Percentiles rank a stretch among this genome's conserved stretches.
These are phyloP conservation scores for Botrytis sinoallii DNA, from an alignment of 2,329 filamentous ascomycete species.

Conservation along the genomic window DNA sequence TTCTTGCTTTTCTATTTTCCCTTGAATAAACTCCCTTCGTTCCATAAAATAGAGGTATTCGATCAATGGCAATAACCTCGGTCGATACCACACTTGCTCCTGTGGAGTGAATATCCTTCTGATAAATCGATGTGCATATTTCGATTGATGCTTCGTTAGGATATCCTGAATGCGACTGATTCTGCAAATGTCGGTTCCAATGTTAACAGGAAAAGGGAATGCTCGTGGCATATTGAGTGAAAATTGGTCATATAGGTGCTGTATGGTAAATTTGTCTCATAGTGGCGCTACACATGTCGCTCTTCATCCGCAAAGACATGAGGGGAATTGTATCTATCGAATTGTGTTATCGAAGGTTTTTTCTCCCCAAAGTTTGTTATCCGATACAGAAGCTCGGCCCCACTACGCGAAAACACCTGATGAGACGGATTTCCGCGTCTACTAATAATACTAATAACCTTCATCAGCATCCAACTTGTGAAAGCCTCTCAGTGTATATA, in stretches of 20 bases:
- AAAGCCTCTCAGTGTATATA: background rate
- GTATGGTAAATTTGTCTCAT: background rate
- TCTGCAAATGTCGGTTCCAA: conserved; percentile 78
- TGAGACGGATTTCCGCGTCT: background rate
- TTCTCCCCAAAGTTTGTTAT: background rate
- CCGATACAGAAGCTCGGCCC: conserved; percentile 3
- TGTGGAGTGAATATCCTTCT: conserved; percentile 21
- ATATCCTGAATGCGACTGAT: conserved; percentile 55
- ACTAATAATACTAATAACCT: background rate
- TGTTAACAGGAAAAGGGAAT: conserved; percentile 63
- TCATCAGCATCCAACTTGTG: background rate
- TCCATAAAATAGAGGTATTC: background rate
- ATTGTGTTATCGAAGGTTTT: background rate
- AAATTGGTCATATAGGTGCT: conserved; percentile 11
- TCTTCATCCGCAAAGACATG: background rate
- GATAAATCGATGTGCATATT: conserved; percentile 20
- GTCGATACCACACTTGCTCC: conserved; percentile 4
- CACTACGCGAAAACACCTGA: background rate
- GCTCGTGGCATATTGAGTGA: conserved; percentile 32
- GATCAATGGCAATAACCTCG: conserved; percentile 7
- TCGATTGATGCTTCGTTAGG: conserved; percentile 14
- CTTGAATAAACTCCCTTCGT: conserved; percentile 3
- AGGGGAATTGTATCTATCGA: background rate
- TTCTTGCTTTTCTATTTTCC: conserved; percentile 1
- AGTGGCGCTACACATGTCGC: background rate